Conservation (phyloP, 805 yeast species). For the Priceomyces melissophilus region DNA sequence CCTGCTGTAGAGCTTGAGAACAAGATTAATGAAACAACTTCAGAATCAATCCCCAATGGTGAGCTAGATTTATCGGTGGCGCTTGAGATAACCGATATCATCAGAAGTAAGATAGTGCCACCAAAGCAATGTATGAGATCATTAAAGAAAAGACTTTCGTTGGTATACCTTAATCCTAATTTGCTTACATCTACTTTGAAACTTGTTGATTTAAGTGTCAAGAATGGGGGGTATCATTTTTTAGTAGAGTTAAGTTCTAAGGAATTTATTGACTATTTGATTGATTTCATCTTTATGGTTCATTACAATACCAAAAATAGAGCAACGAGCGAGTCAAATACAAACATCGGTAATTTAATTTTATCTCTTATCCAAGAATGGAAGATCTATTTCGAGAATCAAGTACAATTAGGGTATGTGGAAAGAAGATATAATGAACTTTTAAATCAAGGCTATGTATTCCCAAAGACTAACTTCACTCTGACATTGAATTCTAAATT, state of each 20-base stretch:
- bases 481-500: slow-evolving; percentile 45
- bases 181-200: slow-evolving; percentile 71
- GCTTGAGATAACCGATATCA: slow-evolving; percentile 81
- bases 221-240: slow-evolving; percentile 89
- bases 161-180: slow-evolving; percentile 68
- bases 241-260: slow-evolving; percentile 73
- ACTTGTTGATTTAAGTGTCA: slow-evolving; percentile 80
- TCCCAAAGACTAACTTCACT: slow-evolving; percentile 43
- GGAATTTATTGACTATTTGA: slow-evolving; percentile 81
- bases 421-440: slow-evolving; percentile 58
- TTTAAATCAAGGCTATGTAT: slow-evolving; percentile 58
- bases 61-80: slow-evolving; percentile 72
- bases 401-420: slow-evolving; percentile 63
- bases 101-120: slow-evolving; percentile 74
- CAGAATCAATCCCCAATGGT: slow-evolving; percentile 88
- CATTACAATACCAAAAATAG: slow-evolving; percentile 33
- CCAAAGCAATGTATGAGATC: slow-evolving; percentile 82
- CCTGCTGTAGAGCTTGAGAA: slow-evolving; percentile 48
- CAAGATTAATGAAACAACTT: slow-evolving; percentile 72
- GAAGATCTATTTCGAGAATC: slow-evolving; percentile 69
- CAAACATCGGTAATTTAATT: slow-evolving; percentile 52
- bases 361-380: slow-evolving; percentile 71
- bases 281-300: slow-evolving; percentile 39
- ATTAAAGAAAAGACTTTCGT: slow-evolving; percentile 68
- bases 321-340: slow-evolving; percentile 21